Conservation (phyloP, 2,329 filamentous ascomycete species). For the Xylaria sp. region DNA sequence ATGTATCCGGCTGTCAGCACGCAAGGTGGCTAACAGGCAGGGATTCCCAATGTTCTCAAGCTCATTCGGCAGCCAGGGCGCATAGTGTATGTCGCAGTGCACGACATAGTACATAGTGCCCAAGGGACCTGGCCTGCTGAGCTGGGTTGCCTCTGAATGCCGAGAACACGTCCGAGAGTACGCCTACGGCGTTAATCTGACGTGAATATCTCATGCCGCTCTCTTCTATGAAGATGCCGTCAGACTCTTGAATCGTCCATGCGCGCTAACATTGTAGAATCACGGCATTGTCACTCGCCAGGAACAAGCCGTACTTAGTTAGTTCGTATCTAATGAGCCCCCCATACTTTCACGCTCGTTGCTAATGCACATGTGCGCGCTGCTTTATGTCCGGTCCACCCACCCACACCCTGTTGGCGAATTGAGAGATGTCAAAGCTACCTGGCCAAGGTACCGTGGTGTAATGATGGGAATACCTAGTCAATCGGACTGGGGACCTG, state of each 20-base stretch:
- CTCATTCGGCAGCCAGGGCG: too few species aligned
- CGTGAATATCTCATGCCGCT: not conserved
- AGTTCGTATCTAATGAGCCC: too few species aligned
- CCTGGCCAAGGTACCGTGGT: too few species aligned
- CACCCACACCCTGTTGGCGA: not conserved
- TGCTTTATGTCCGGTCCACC: not conserved
- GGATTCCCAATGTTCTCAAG: too few species aligned
- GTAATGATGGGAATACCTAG: too few species aligned
- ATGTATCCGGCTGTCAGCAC: too few species aligned
- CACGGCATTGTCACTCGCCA: too few species aligned
- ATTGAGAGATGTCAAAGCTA: not conserved
- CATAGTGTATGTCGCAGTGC: too few species aligned
- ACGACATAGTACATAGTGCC: too few species aligned
- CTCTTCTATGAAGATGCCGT: not conserved
- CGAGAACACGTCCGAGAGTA: not conserved
- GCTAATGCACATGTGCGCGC: not conserved
- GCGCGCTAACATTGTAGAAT: not conserved
- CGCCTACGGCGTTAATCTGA: not conserved
- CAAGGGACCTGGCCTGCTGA: not conserved
- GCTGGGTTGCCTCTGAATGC: not conserved
- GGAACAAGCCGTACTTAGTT: too few species aligned
- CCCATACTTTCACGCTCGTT: not conserved
- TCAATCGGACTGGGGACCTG: too few species aligned
- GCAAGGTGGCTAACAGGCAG: too few species aligned
- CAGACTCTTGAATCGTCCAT: not conserved